Evolutionary conservation across 805 yeast genomes (phyloP), one percentile per base, ranked within the genome.

Genomic region (Zygotorulaspora danielsina): DNA sequence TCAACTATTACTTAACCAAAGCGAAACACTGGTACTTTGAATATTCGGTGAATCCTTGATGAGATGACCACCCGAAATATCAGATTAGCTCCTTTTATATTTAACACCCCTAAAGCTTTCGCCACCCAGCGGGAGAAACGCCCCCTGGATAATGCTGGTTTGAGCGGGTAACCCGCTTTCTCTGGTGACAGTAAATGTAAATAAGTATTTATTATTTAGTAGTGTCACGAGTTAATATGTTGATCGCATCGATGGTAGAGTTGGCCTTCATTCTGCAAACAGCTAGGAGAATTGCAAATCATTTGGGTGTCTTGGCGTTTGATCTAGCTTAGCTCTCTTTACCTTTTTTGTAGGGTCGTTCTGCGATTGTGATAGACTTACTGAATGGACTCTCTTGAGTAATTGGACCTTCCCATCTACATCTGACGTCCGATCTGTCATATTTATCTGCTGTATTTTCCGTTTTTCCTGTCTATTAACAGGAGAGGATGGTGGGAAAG

Each of bases 301-400:
- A 15, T 45, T 44, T 6, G 46, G 39, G 12, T 36, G 47, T 19
- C 48, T 47, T 22, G 43, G 45, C 6, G 60, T 49, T 29, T 50
- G 53, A 39, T 59, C 61, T 16, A 61, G 42, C 45, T 49, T 56
- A 18, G 65, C 65, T 22, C 65, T 53, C 34, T 59, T 61, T 12
- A 55, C 47, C 33, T 50, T 57, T 34, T 49, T 53, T 12, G 48
- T 36, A 6, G 60, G 60, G 18, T 53, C 58, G 8, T 15, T 46
- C 32, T 49, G 54, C 5, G 57, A 48, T 34, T 55, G 61, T 10
- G 59, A 51, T 15, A 55, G 39, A 24, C 55, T 50, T 12, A 55
- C 53, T 7, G 60, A 56, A 29, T 49, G 58, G 2, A 53, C 54
- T 10, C 55, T 39, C 33, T 56, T 56, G 30, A 50, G 39, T 3